These are phyloP conservation scores for Sporothrix euskadiensis DNA, from an alignment of 2,329 filamentous ascomycete species.

Conservation along the genomic window DNA sequence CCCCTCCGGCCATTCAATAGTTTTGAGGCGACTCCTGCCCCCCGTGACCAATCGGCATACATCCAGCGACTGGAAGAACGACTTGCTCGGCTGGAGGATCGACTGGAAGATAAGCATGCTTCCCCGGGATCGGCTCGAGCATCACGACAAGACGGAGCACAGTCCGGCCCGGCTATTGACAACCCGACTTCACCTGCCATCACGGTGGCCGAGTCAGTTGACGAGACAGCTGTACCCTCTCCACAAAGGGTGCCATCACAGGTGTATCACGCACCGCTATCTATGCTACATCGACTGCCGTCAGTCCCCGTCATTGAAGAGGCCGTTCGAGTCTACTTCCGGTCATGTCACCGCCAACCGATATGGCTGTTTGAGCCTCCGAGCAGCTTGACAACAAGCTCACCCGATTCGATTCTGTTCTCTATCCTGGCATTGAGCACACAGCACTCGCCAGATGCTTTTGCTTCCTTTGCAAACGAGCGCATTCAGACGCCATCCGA, in stretches of 20 bases:
- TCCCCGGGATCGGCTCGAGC: background rate
- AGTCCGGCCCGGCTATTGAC: background rate
- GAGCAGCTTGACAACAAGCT: background rate
- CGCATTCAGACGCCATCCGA: background rate
- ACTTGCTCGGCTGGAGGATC: background rate
- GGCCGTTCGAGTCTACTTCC: conserved; percentile 11
- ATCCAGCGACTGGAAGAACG: conserved; percentile 13
- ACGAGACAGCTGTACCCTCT: background rate
- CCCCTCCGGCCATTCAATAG: background rate
- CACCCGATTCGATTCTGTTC: background rate
- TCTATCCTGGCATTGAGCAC: background rate
- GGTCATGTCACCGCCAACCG: background rate
- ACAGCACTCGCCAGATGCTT: background rate
- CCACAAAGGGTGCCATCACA: background rate
- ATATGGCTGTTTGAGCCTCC: conserved; percentile 13
- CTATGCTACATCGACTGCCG: background rate
- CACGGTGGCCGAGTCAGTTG: background rate
- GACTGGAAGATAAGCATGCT: background rate
- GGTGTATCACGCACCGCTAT: background rate
- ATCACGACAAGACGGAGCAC: background rate
- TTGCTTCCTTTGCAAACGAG: background rate
- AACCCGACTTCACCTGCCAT: background rate
- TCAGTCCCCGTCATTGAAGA: background rate
- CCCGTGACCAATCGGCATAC: background rate
- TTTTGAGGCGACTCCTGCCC: background rate